Percentiles rank a stretch among this genome's conserved stretches.
Evolutionary conservation across 257 asterid genomes (phyloP).

Genomic region (Schizonepeta tenuifolia): DNA sequence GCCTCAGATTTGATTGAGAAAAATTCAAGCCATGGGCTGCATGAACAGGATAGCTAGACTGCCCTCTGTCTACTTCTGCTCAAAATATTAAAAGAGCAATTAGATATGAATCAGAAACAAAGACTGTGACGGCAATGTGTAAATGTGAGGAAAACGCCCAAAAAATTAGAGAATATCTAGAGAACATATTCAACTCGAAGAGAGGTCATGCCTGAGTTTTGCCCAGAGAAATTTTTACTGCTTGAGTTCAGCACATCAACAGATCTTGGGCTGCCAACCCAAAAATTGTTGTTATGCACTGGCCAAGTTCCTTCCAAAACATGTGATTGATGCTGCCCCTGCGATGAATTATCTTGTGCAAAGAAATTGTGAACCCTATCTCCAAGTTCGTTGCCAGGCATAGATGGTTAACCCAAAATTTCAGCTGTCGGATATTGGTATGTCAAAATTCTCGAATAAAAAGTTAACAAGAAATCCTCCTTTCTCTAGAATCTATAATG

Average conservation of each 20-base stretch:
- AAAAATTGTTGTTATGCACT: conserved; percentile 51
- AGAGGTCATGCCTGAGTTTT: conserved; percentile 46
- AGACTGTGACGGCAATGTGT: background rate
- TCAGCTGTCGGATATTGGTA: conserved; percentile 26
- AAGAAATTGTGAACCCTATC: conserved; percentile 96
- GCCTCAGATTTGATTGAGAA: conserved; percentile 57
- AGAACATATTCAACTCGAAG: background rate
- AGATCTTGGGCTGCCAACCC: conserved; percentile 71
- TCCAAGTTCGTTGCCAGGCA: conserved; percentile 96
- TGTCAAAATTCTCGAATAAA: background rate
- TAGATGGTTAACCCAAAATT: conserved; percentile 58
- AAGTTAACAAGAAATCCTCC: conserved; percentile 14
- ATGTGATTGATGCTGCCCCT: conserved; percentile 70
- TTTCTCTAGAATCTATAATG: conserved; percentile 14
- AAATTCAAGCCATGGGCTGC: conserved; percentile 62
- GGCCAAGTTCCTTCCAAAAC: conserved; percentile 73
- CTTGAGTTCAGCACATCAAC: conserved; percentile 50
- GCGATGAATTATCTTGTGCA: conserved; percentile 69
- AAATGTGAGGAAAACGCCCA: background rate
- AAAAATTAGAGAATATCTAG: background rate
- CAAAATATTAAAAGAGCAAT: conserved; percentile 12
- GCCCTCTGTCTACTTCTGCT: conserved; percentile 73
- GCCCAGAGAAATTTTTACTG: conserved; percentile 53
- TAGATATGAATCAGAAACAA: background rate
- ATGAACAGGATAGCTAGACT: conserved; percentile 53